Evolutionary conservation across 169 alveolate species (phyloP).

Genomic region (Toxoplasma gondii): DNA sequence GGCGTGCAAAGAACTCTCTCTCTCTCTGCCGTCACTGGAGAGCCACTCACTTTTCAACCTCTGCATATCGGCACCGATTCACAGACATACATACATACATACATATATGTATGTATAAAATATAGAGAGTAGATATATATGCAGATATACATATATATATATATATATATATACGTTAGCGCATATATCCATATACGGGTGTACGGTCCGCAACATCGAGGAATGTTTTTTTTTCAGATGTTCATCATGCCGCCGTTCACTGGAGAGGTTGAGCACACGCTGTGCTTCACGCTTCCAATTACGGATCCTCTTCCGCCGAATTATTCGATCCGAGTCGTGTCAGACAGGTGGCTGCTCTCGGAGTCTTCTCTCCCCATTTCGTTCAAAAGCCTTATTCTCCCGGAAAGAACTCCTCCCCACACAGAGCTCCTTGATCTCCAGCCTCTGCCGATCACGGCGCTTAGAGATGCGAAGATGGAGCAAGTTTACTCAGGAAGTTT

Average conservation of each 20-base stretch:
- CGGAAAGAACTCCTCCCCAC: conserved; percentile 90
- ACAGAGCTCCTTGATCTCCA: conserved; percentile 94
- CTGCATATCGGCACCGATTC: no score
- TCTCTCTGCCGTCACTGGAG: neutral
- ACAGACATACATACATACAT: no score
- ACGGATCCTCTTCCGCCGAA: conserved; percentile 96
- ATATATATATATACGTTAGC: neutral
- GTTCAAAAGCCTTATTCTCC: conserved; percentile 92
- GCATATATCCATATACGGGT: neutral
- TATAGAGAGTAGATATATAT: no score
- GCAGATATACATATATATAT: no score
- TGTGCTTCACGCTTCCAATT: conserved; percentile 96
- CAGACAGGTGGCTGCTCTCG: conserved; percentile 95
- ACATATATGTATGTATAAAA: no score
- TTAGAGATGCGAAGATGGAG: conserved; percentile 88
- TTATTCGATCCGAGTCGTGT: conserved; percentile 95
- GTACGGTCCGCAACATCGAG: neutral
- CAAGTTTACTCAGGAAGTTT: conserved; percentile 69
- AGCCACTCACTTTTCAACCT: no score
- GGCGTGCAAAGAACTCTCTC: neutral
- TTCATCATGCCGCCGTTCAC: conserved; percentile 68
- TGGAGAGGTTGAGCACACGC: conserved; percentile 83
- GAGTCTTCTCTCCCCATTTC: conserved; percentile 86
- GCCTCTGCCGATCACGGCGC: conserved; percentile 91
- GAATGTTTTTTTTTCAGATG: conserved; percentile 46